Percentiles rank a stretch among this genome's conserved stretches.
These are phyloP conservation scores for Volutella citrinella DNA, from an alignment of 2,329 filamentous ascomycete genomes.

Conservation along the genomic window DNA sequence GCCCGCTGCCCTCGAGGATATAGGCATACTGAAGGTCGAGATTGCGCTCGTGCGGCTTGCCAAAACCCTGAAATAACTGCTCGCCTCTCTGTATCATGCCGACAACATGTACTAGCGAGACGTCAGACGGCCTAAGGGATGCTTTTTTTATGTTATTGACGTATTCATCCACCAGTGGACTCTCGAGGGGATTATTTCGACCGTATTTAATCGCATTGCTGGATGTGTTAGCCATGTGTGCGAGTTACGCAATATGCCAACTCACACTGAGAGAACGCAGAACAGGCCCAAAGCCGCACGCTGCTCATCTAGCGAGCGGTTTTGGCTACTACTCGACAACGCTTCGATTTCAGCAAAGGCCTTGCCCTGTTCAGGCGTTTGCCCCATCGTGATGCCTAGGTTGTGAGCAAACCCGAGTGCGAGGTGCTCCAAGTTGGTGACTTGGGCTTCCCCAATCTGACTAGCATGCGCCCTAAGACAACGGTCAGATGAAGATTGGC, in stretches of 20 bases:
- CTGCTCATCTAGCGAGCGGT: constrained; percentile 34
- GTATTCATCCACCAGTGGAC: constrained; percentile 32
- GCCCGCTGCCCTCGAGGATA: constrained; percentile 31
- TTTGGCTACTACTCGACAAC: constrained; percentile 10
- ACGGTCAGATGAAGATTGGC: background rate
- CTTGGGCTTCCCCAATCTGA: constrained; percentile 32
- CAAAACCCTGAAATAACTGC: constrained; percentile 31
- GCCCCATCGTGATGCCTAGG: constrained; percentile 31
- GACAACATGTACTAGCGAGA: constrained; percentile 31
- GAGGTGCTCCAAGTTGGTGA: constrained; percentile 37
- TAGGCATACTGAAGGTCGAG: constrained; percentile 27
- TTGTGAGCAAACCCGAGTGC: constrained; percentile 41
- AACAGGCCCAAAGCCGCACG: constrained; percentile 38
- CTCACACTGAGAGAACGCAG: constrained; percentile 38
- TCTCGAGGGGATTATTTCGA: constrained; percentile 30
- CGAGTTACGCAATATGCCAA: background rate
- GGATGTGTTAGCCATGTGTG: background rate
- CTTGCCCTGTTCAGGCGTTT: constrained; percentile 7
- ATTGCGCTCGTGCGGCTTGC: constrained; percentile 26
- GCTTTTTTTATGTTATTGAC: constrained; percentile 26
- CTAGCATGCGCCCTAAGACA: constrained; percentile 31
- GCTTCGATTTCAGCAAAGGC: constrained; percentile 10
- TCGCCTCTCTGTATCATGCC: constrained; percentile 35
- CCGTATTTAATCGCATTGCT: constrained; percentile 33
- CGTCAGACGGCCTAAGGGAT: constrained; percentile 27